Conservation (phyloP, 108 stramenopile species). For the Cyclotella distinguenda region DNA sequence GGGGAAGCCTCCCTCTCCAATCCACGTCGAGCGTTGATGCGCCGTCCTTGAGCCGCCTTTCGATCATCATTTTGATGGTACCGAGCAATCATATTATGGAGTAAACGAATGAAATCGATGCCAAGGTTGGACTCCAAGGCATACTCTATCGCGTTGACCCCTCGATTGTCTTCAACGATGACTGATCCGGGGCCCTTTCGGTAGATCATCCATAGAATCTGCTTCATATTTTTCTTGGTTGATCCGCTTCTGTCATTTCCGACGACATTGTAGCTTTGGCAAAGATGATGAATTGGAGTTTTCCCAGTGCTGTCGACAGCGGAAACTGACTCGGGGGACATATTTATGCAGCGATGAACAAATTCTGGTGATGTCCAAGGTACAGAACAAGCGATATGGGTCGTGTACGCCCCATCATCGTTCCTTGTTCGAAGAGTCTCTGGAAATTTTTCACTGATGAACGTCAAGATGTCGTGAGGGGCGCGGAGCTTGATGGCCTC, state of each 20-base stretch:
- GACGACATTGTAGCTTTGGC: neutral
- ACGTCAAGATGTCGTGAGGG: constrained; percentile 10
- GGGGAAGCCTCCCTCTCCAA: constrained; percentile 1
- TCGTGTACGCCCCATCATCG: constrained; percentile 4
- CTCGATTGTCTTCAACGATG: constrained; percentile 12
- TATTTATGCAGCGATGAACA: constrained; percentile 17
- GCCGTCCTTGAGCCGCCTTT: constrained; percentile 5
- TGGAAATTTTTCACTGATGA: constrained; percentile 12
- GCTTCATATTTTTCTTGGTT: constrained; percentile 6
- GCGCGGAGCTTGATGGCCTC: constrained; percentile 14
- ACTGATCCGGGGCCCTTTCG: constrained; percentile 24
- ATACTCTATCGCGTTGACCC: constrained; percentile 24
- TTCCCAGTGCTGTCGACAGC: constrained; percentile 19
- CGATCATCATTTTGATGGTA: constrained; percentile 8
- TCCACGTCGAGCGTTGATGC: constrained; percentile 13
- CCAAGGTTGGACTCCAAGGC: constrained; percentile 23
- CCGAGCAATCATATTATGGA: constrained; percentile 21
- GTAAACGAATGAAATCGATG: constrained; percentile 6
- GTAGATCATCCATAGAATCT: constrained; percentile 23
- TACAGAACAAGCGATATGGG: constrained; percentile 19
- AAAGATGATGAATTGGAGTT: constrained; percentile 24
- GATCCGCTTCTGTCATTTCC: neutral
- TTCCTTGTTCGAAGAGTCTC: constrained; percentile 4
- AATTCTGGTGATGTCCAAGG: constrained; percentile 12
- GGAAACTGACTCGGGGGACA: constrained; percentile 12